These are phyloP conservation scores for Allium fistulosum DNA, from an alignment of 106 monocot genomes.

Conservation along the genomic window DNA sequence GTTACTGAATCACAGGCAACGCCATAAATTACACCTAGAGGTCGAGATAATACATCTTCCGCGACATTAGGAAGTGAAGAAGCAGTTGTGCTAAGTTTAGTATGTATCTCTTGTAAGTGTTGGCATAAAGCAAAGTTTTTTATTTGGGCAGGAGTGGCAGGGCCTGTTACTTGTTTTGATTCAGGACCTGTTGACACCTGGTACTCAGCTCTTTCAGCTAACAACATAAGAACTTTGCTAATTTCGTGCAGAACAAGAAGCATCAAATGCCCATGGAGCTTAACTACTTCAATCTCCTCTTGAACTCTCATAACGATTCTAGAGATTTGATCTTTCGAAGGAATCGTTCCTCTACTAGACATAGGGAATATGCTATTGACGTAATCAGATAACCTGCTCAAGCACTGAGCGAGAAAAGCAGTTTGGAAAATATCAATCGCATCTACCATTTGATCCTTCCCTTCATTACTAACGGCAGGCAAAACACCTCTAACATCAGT, in stretches of 20 bases:
- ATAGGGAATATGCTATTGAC: slow-evolving; percentile 80
- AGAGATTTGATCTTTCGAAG: slow-evolving; percentile 94
- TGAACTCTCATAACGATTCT: slow-evolving; percentile 72
- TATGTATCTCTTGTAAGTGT: slow-evolving; percentile 81
- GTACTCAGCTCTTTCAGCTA: slow-evolving; percentile 93
- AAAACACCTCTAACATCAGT: slow-evolving; percentile 81
- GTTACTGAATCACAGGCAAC: slow-evolving; percentile 81
- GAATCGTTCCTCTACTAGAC: slow-evolving; percentile 64
- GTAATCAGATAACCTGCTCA: slow-evolving; percentile 61
- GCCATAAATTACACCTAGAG: slow-evolving; percentile 62
- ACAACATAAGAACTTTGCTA: slow-evolving; percentile 62
- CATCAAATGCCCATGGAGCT: slow-evolving; percentile 70
- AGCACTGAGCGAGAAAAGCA: slow-evolving; percentile 60
- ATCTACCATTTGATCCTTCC: slow-evolving; percentile 71
- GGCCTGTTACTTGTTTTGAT: slow-evolving; percentile 78
- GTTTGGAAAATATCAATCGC: slow-evolving; percentile 68
- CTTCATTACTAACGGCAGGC: slow-evolving; percentile 66
- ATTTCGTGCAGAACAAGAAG: slow-evolving; percentile 77
- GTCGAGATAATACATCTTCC: slow-evolving; percentile 57
- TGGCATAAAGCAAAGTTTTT: slow-evolving; percentile 90
- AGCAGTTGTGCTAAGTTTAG: slow-evolving; percentile 31
- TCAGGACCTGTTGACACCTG: slow-evolving; percentile 94
- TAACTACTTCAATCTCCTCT: slow-evolving; percentile 92
- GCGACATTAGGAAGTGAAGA: slow-evolving; percentile 53
- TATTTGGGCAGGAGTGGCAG: slow-evolving; percentile 67